These are phyloP conservation scores for Vanderwaltozyma verrucispora DNA, from an alignment of 805 yeast genomes.

Conservation along the genomic window DNA sequence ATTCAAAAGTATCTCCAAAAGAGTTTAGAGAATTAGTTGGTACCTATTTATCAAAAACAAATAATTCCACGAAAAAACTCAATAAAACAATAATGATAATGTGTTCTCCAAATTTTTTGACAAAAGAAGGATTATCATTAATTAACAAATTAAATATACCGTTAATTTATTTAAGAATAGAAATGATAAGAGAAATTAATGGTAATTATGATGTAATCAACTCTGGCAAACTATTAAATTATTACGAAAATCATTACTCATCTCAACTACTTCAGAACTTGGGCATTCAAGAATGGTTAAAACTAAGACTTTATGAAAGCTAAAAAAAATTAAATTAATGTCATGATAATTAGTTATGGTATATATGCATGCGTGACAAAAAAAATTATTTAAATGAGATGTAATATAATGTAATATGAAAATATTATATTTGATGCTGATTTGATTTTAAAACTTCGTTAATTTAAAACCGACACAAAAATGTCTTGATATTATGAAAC, in stretches of 20 bases:
- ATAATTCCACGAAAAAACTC: conserved; percentile 6
- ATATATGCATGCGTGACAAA: not conserved
- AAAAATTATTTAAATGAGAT: not conserved
- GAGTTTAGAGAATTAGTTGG: conserved; percentile 28
- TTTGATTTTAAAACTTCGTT: not conserved
- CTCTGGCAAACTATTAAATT: conserved; percentile 21
- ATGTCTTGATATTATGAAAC: conserved; percentile 35
- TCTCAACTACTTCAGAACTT: conserved; percentile 18
- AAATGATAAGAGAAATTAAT: conserved; percentile 9
- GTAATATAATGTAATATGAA: too few relatives aligned
- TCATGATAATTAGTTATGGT: not conserved
- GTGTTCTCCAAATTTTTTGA: conserved; percentile 26
- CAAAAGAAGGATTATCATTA: conserved; percentile 22
- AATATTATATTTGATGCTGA: too few relatives aligned
- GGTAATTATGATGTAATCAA: conserved; percentile 15
- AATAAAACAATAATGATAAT: conserved; percentile 19
- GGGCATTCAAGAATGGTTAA: conserved; percentile 23
- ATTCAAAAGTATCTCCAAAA: conserved; percentile 21
- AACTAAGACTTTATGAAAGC: conserved; percentile 9
- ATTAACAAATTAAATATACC: conserved; percentile 23
- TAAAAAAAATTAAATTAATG: not conserved
- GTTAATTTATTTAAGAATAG: conserved; percentile 22
- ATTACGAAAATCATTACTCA: conserved; percentile 26
- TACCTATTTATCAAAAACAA: conserved; percentile 17
- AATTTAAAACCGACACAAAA: conserved; percentile 30